Conservation (phyloP, 192 early-diverging fungal genomes). For the Podila horticola region DNA sequence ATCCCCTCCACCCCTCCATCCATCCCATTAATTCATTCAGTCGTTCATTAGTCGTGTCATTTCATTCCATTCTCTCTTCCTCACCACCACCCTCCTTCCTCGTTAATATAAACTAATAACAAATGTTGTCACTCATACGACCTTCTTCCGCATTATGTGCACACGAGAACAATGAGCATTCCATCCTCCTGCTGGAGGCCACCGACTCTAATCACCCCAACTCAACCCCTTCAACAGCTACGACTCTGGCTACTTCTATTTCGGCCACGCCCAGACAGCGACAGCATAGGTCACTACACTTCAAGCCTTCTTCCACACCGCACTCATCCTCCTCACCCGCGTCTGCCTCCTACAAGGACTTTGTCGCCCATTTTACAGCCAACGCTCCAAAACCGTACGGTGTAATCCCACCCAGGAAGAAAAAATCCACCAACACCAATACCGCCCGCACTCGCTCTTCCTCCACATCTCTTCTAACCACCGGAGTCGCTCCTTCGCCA, state of each 20-base stretch:
- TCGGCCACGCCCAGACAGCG: not conserved
- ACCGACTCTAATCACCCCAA: not conserved
- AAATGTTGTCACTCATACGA: slow-evolving; percentile 49
- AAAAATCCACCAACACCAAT: not conserved
- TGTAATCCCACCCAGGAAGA: slow-evolving; percentile 42
- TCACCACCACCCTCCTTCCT: too few relatives aligned
- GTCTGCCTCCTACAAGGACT: slow-evolving; percentile 35
- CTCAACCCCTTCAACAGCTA: not conserved
- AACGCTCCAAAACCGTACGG: slow-evolving; percentile 43
- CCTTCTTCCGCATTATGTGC: slow-evolving; percentile 39
- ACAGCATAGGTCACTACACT: not conserved
- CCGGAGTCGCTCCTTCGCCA: not conserved
- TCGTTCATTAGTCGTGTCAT: not conserved
- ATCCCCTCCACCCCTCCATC: too few relatives aligned
- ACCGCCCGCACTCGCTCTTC: slow-evolving; percentile 12
- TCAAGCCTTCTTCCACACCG: slow-evolving; percentile 13
- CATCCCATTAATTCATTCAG: too few relatives aligned
- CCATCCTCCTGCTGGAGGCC: not conserved
- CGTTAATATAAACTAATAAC: too few relatives aligned
- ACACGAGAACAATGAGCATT: slow-evolving; percentile 25
- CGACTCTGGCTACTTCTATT: not conserved
- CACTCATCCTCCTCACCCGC: not conserved
- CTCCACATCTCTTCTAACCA: not conserved
- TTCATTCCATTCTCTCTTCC: not conserved
- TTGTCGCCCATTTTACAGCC: slow-evolving; percentile 49